A percentile compares a stretch with the other conserved stretches of the same genome.
Conservation (phyloP, 2,329 filamentous ascomycete species). For the Aspergillus bombycis region DNA sequence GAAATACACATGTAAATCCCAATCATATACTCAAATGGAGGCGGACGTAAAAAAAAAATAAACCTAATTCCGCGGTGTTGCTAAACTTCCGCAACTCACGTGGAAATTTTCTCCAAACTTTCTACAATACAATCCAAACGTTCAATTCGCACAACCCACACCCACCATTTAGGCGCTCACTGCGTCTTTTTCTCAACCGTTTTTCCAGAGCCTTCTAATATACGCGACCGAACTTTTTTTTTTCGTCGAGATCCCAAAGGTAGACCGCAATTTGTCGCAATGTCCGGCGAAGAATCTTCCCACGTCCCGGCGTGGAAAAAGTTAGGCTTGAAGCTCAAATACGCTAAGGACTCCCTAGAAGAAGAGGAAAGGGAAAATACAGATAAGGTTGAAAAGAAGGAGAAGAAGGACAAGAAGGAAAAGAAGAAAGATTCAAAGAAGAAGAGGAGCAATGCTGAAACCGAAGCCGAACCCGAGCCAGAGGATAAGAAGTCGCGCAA, state of each 20-base stretch:
- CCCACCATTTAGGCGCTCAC: not conserved
- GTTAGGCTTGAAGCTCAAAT: slow-evolving; percentile 63
- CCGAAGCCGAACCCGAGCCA: not conserved
- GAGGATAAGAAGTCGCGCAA: slow-evolving; percentile 28
- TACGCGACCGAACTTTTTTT: slow-evolving; percentile 11
- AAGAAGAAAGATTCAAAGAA: slow-evolving; percentile 9
- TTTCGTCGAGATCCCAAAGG: too few species aligned
- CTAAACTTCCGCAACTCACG: slow-evolving; percentile 14
- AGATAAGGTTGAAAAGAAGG: not conserved
- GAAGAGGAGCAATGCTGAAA: not conserved
- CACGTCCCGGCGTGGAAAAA: slow-evolving; percentile 62
- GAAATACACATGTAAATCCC: not conserved
- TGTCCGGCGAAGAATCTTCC: slow-evolving; percentile 26
- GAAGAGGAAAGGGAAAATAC: slow-evolving; percentile 25
- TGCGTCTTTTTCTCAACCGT: not conserved
- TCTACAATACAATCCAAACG: not conserved
- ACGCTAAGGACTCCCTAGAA: slow-evolving; percentile 41
- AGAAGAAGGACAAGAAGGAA: slow-evolving; percentile 8
- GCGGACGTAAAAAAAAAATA: too few species aligned
- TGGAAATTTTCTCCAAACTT: slow-evolving; percentile 20
- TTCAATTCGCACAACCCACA: not conserved
- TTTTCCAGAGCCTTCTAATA: not conserved
- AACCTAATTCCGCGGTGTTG: not conserved
- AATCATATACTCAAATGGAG: not conserved
- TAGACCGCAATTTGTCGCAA: slow-evolving; percentile 13